A percentile compares a stretch with the other conserved stretches of the same genome.
These are phyloP conservation scores for Cryptosporidium ubiquitum DNA, from an alignment of 169 alveolate genomes.

Conservation along the genomic window DNA sequence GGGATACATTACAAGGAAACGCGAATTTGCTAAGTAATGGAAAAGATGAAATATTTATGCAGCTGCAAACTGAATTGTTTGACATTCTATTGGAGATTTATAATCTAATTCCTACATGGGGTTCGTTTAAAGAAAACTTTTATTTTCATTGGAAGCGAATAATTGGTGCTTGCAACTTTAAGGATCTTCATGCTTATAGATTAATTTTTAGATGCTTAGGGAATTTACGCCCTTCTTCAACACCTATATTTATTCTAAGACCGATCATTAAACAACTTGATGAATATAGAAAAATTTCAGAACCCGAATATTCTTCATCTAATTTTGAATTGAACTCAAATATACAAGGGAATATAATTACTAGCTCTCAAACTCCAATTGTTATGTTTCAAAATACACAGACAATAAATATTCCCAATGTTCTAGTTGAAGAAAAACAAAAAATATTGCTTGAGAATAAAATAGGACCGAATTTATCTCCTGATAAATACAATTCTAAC, in stretches of 20 bases:
- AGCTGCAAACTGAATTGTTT: constrained; percentile 57
- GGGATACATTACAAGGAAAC: background rate
- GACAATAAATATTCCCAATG: background rate
- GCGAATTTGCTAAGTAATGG: background rate
- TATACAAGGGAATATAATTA: constrained; percentile 6
- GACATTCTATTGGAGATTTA: constrained; percentile 46
- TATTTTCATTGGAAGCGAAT: constrained; percentile 70
- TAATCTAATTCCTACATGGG: constrained; percentile 57
- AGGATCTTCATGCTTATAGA: constrained; percentile 67
- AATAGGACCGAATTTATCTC: background rate
- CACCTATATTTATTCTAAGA: constrained; percentile 42
- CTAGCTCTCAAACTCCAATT: background rate
- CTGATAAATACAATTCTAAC: background rate
- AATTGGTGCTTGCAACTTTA: constrained; percentile 50
- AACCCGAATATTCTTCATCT: constrained; percentile 51
- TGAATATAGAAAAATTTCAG: constrained; percentile 70
- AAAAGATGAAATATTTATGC: constrained; percentile 62
- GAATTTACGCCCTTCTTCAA: constrained; percentile 68
- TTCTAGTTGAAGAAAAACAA: background rate
- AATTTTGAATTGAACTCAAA: constrained; percentile 38
- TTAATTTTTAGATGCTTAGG: constrained; percentile 69
- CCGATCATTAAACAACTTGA: constrained; percentile 65
- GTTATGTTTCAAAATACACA: constrained; percentile 11
- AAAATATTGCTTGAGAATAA: background rate
- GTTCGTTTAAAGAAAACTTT: constrained; percentile 65